Evolutionary conservation across 352 stramenopile species (phyloP).

Genomic region (Globisporangium paroecandrum): DNA sequence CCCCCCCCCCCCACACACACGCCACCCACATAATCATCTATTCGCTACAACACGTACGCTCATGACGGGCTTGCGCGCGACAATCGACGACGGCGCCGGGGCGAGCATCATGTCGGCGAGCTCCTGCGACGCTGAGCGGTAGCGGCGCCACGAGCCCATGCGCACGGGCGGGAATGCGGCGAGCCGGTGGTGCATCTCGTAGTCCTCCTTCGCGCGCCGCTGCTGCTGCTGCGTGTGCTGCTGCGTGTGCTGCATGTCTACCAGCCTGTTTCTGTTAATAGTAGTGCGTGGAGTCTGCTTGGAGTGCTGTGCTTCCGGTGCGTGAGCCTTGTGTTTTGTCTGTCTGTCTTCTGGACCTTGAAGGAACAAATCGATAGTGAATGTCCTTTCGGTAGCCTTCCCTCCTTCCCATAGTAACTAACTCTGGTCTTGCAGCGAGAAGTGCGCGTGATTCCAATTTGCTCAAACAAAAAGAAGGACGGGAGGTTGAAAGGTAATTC

Average conservation of each 20-base stretch:
- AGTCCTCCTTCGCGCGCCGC: constrained; percentile 16
- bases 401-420: not conserved
- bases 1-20: too few species aligned
- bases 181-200: constrained; percentile 33
- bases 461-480: not conserved
- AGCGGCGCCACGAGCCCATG: constrained; percentile 61
- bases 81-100: constrained; percentile 26
- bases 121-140: constrained; percentile 61
- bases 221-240: not conserved
- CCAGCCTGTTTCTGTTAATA: not conserved
- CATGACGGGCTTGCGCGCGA: constrained; percentile 37
- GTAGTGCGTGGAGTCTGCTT: not conserved
- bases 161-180: constrained; percentile 55
- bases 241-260: not conserved
- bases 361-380: constrained; percentile 2
- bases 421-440: not conserved
- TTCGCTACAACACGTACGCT: constrained; percentile 8
- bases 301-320: not conserved
- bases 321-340: not conserved
- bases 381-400: not conserved
- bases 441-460: not conserved
- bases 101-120: constrained; percentile 51
- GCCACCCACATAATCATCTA: not conserved
- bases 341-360: not conserved
- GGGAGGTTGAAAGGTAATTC: not conserved